A percentile compares a stretch with the other conserved stretches of the same genome.
phyloP scores from a whole-genome alignment of 495 filamentous ascomycete genomes.

The Lichenothelia convexa region DNA sequence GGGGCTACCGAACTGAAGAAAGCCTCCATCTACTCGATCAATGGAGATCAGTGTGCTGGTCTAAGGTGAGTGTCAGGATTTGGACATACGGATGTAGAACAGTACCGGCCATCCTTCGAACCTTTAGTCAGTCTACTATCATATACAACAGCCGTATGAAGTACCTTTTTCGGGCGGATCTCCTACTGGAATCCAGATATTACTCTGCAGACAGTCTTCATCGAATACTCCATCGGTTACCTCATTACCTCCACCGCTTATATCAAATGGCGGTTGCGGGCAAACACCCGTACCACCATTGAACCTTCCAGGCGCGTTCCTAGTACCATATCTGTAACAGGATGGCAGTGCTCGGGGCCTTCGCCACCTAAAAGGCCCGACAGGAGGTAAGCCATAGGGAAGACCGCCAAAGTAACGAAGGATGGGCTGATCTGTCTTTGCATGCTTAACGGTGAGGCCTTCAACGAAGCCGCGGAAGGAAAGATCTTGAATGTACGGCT shows the following conservation, averaged over 20 bases:
- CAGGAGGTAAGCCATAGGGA: slow-evolving; percentile 29
- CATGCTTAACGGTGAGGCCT: slow-evolving; percentile 11
- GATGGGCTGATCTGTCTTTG: slow-evolving; percentile 7
- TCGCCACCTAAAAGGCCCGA: slow-evolving; percentile 24
- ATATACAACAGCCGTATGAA: no score
- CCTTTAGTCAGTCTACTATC: no score
- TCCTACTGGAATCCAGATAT: slow-evolving; percentile 26
- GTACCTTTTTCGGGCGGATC: slow-evolving; percentile 12
- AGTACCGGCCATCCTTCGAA: slow-evolving; percentile 21
- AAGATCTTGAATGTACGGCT: slow-evolving; percentile 11
- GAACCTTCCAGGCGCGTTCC: slow-evolving; percentile 17
- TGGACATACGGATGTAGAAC: slow-evolving; percentile 21
- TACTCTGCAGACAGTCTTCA: slow-evolving; percentile 31
- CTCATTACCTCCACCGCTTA: no score
- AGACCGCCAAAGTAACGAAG: slow-evolving; percentile 25
- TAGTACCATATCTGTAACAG: slow-evolving; percentile 21
- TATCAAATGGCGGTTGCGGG: slow-evolving; percentile 18
- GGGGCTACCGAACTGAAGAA: slow-evolving; percentile 35
- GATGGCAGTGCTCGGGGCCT: slow-evolving; percentile 23
- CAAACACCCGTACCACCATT: slow-evolving; percentile 23
- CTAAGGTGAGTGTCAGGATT: neutral
- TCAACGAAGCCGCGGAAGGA: slow-evolving; percentile 12
- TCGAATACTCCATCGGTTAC: slow-evolving; percentile 12
- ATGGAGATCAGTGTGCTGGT: neutral
- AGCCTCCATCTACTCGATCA: slow-evolving; percentile 35